Evolutionary conservation across 257 asterid species (phyloP), one percentile per base, ranked within the genome.

Genomic region (Anisodus tanguticus): DNA sequence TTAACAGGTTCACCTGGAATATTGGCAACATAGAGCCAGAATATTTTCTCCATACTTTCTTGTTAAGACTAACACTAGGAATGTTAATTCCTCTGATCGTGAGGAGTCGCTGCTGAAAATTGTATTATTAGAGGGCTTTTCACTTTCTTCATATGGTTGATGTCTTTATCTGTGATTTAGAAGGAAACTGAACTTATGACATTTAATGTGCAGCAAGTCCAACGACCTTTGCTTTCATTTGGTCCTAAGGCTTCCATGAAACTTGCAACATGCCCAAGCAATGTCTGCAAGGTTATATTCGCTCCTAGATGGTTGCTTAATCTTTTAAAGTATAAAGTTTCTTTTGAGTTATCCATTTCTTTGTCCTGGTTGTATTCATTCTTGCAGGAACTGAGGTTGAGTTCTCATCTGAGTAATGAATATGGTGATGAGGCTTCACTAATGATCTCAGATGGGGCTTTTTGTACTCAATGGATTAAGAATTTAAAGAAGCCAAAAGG

Each of bases 171-270:
- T 47, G 51, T 26, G 19, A 7, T 67, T 62, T 83, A 43, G 49
- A 64, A 57, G 54, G 78, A 86, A 63, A 82, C 70, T 83, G 26
- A 89, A n/a, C 82, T 55, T 43, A 54, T 70, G 12, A 51, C 39
- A 82, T 85, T 63, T 86, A 72, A 74, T 90, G 81, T 90, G 92
- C 93, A 95, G 98, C 99, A 94, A 88, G 97, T 96, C 84, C 99
- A 94, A 84, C 95, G 98, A 69, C 97, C 98, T 49, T 87, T 94
- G 84, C 92, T 92, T 84, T 96, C 98, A 8, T 96, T 96, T 90
- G 98, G 99, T 69, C 99, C 99, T 3, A 95, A 94, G 87, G 91
- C 95, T 85, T 91, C 97, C 88, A 87, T 90, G 91, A 92, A 92
- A 88, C 97, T 94, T 76, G 89, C 89, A 86, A 93, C 99, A 6